Conservation (phyloP, 345 rosid species). For the Orychophragmus violaceus region DNA sequence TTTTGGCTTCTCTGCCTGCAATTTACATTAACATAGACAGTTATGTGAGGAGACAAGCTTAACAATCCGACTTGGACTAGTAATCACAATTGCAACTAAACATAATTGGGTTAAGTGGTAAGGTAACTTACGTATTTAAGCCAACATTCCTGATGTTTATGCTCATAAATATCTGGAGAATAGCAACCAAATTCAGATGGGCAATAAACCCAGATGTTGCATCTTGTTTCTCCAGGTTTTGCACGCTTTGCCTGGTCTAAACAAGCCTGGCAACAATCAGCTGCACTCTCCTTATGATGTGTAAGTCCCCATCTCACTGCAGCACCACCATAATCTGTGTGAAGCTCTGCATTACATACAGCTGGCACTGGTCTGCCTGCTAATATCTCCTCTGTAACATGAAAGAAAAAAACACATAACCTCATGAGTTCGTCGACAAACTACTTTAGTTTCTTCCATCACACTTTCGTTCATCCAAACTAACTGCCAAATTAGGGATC, state of each 20-base stretch:
- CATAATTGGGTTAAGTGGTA: background rate
- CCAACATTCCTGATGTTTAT: constrained; percentile 89
- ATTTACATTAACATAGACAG: constrained; percentile 6
- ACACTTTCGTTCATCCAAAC: background rate
- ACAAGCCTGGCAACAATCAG: constrained; percentile 98
- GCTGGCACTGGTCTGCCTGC: constrained; percentile 83
- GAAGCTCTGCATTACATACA: constrained; percentile 78
- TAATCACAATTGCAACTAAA: background rate
- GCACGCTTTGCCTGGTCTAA: constrained; percentile 79
- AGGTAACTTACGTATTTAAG: constrained; percentile 60
- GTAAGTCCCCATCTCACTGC: constrained; percentile 99
- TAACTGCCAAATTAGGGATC: background rate
- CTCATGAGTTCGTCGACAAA: constrained; percentile 2
- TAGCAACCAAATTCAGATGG: constrained; percentile 76
- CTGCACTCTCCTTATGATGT: constrained; percentile 94
- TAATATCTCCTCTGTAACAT: constrained; percentile 63
- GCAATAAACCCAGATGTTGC: constrained; percentile 98
- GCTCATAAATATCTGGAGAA: constrained; percentile 89
- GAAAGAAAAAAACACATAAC: constrained; percentile 7
- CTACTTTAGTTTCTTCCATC: background rate
- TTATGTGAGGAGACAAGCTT: background rate
- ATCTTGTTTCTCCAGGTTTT: constrained; percentile 69
- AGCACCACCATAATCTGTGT: constrained; percentile 80
- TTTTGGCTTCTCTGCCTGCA: constrained; percentile 79
- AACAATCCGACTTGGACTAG: background rate